Base-by-base conservation (phyloP, 129 eudicot genomes). In the Tagetes erecta region DNA sequence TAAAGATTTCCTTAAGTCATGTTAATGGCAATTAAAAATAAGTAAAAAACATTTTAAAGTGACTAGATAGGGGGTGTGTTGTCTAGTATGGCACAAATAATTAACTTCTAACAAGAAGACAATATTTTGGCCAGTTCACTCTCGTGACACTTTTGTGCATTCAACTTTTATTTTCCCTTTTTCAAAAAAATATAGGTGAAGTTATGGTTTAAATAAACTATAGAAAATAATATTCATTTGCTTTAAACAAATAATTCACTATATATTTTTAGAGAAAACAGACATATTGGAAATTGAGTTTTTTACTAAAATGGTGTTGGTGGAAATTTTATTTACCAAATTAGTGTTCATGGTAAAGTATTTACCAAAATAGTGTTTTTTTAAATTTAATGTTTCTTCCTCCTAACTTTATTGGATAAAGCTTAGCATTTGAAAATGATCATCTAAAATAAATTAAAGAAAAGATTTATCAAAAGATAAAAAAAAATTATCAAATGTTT, bases 71-170 rank as follows among this genome's bases (percentile, higher is more conserved):
- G 76, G 76, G 44, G 37, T 68, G 67, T 46, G 76, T 77, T 77
- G 70, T 77, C 63, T 45, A 52, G 52, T 70, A 37, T 70, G 76
- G 37, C 70, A 70, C 71, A 47, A 77, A 77, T 77, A 36, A 70
- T 77, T 59, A 35, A 75, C 35, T 45, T 47, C 51, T 55, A 59
- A 76, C 68, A 77, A 69, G 30, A 59, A 20, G 81, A 77, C 71
- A 77, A 60, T 4, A 20, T 59, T 77, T 47, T 47, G 41, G 80
- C 36, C 71, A 70, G 52, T 77, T 70, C 81, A 38, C 44, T 77
- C 81, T 50, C 76, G 81, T 77, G 81, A 77, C 68, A 49, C 64
- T 41, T 77, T 59, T 69, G 57, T 69, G 64, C 64, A 46, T 57
- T 65, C 41, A 60, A 5, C 40, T 44, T 67, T 14, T 31, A 11